Base-by-base conservation (phyloP, 2,329 filamentous ascomycete species). In the Xylaria sp. region DNA sequence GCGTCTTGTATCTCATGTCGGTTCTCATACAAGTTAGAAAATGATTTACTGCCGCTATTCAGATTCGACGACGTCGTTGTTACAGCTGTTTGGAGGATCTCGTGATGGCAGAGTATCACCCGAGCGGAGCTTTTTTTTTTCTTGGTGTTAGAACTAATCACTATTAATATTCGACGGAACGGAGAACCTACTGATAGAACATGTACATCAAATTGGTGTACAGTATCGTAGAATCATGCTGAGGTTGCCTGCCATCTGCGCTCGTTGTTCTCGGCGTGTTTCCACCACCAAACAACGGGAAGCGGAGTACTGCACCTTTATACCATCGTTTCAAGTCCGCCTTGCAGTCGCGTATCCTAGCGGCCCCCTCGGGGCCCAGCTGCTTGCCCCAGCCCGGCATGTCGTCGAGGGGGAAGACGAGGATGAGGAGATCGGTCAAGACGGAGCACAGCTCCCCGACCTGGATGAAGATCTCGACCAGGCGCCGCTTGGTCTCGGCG, bases 151-250 rank as follows among this genome's bases (percentile, higher is more conserved):
- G 60, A 7, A 18, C 21, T 8, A 5, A 13, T 4, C 17, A 38
- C 11, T n/a, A 7, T 39, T 8, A n/a, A 2, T 7, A 1, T 4
- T 9, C 26, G 5, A 11, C 16, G n/a, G 34, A 4, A 20, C 16
- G 50, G 7, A 41, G 34, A 1, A 67, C 76, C 60, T 68, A 81
- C 76, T 80, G 72, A 56, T 80, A 81, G 51, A 79, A 78, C 74
- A 81, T 79, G 54, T 77, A 78, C 62, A 79, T 76, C 57, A 80
- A 61, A 39, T 77, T 78, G 3, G 74, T 76, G 62, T 78, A 78
- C 34, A 77, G 50, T 8, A 76, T 72, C 9, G 76, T 69, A 1
- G 76, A 76, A 50, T 77, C 73, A 49, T 76, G 71, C 19, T 71
- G 66, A 41, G 64, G 71, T 50, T 71, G 69, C 22, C 63, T 69